Evolutionary conservation across 306 rosid species (phyloP).

Genomic region (Citrullus mucosospermus): DNA sequence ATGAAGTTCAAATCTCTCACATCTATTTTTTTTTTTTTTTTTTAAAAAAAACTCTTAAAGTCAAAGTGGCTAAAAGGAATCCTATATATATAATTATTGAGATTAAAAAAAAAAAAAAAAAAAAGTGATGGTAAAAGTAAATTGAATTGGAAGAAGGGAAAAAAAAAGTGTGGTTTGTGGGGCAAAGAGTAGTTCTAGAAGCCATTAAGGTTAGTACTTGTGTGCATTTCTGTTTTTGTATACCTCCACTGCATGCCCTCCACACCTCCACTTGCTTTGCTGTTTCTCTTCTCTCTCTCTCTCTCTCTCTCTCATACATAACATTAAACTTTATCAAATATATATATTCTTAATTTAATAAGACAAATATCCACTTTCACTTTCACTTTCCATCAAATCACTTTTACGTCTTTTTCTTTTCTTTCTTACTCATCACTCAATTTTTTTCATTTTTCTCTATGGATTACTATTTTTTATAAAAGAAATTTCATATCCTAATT

Average conservation of each 20-base stretch:
- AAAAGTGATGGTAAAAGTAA: not conserved
- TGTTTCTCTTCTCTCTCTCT: not conserved
- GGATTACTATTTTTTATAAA: too few relatives aligned
- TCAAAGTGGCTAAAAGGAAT: too few relatives aligned
- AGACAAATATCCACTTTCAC: not conserved
- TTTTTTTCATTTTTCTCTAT: too few relatives aligned
- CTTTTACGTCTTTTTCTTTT: too few relatives aligned
- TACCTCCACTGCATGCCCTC: not conserved
- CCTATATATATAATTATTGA: not conserved
- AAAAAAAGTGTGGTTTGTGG: too few relatives aligned
- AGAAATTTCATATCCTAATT: too few relatives aligned
- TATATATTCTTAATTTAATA: not conserved
- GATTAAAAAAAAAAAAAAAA: not conserved
- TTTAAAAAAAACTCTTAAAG: too few relatives aligned
- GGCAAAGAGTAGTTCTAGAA: too few relatives aligned
- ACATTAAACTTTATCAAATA: not conserved
- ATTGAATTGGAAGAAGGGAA: not conserved
- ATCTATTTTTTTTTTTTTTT: too few relatives aligned
- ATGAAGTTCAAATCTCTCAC: too few relatives aligned
- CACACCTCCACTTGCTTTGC: not conserved
- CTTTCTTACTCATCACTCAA: not conserved
- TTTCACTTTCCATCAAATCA: not conserved
- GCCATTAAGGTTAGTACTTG: not conserved
- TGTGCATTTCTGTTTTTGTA: not conserved
- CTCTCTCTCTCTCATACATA: not conserved